Base-by-base conservation (phyloP, 495 filamentous ascomycete species). In the Amphirosellinia nigrospora region DNA sequence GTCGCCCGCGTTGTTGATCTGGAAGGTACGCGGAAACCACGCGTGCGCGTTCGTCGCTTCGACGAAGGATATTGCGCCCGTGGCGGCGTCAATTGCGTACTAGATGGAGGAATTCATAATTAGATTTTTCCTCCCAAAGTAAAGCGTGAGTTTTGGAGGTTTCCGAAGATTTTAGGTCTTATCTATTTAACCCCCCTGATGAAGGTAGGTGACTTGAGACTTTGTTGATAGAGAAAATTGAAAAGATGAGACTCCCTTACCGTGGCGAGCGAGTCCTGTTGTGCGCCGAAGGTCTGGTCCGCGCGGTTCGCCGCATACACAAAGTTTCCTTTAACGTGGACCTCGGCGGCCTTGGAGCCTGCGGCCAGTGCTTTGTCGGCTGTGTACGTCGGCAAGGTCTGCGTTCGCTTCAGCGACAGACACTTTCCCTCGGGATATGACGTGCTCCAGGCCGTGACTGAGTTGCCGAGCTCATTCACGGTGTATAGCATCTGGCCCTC, bases 1-100 rank as follows among this genome's bases (percentile, higher is more conserved):
- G 66, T 85, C 83, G 0, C 90, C 90, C 0, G 82, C 83, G 70
- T 86, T 85, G 73, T 90, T 92, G 59, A 93, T 80, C 15, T 83
- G 83, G 77, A 93, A 88, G 4, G 89, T 89, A 9, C 91, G 79
- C 45, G 82, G 81, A 74, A 83, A 84, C 77, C 81, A 82, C 5
- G 80, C 73, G 74, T 83, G 79, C 58, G 80, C 78, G 58, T 81
- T 79, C 36, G 79, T 80, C 3, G 79, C 75, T 72, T 83, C 81
- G 45, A 80, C 64, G 67, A 75, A 83, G 16, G 69, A 70, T 50
- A 84, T 74, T 1, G 64, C 75, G 48, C 82, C 82, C 1, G 78
- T 79, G 23, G 48, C 59, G 5, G 71, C 38, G 71, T 77, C 73
- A 63, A 81, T 81, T 53, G 69, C 76, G 72, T 83, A 83, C 39